Percentiles rank a stretch among this genome's conserved stretches.
Conservation (phyloP, 257 asterid genomes). For the Cinchona pubescens region DNA sequence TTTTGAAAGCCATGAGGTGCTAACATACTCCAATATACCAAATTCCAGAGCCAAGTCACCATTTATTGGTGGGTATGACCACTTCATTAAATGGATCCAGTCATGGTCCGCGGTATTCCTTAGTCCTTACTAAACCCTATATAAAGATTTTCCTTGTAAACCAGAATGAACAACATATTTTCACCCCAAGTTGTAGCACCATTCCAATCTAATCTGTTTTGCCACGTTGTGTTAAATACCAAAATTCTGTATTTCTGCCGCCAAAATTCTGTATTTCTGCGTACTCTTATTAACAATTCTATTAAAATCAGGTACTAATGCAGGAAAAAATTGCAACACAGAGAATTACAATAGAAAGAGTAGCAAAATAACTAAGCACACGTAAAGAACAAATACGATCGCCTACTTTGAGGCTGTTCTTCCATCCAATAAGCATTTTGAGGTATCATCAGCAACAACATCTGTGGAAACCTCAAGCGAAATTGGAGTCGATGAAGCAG, state of each 20-base stretch:
- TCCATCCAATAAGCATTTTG: constrained; percentile 53
- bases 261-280: background rate
- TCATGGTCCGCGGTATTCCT: background rate
- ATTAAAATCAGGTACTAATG: too few species aligned
- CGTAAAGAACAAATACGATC: constrained; percentile 9
- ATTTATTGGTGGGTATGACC: background rate
- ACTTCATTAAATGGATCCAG: background rate
- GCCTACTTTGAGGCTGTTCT: constrained; percentile 66
- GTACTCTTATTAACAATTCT: background rate
- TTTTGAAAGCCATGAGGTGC: background rate
- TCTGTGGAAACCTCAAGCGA: constrained; percentile 44
- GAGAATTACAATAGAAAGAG: background rate
- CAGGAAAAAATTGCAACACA: background rate
- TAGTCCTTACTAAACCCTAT: background rate
- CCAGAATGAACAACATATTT: background rate
- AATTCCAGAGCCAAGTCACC: background rate
- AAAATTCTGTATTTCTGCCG: background rate
- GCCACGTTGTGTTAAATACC: background rate
- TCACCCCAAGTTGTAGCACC: background rate
- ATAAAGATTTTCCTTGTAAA: background rate
- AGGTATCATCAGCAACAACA: constrained; percentile 39
- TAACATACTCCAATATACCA: background rate
- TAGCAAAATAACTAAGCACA: background rate
- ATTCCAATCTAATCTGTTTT: background rate
- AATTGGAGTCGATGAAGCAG: constrained; percentile 41